Base-by-base conservation (phyloP, 1,284 basidiomycete genomes). In the Paramarasmius palmivorus region DNA sequence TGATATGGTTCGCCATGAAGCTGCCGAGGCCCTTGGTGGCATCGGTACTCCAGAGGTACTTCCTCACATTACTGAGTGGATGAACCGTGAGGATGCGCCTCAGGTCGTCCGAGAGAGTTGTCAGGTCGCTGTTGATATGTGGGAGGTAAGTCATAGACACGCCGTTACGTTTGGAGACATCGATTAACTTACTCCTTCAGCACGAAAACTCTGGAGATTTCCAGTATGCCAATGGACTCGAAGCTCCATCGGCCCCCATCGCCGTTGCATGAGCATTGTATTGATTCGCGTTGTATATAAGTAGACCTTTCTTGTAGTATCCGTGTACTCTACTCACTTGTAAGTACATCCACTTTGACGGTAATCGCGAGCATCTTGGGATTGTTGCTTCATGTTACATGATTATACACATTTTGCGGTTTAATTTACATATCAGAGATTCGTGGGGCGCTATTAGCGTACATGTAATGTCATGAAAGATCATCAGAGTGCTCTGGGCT, bases 1-100 rank as follows among this genome's bases (percentile, higher is more conserved):
- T 45, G 94, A 97, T 55, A 99, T 99, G 97, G 97, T 99, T 4
- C 85, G 97, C 22, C 97, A 99, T 65, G 97, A 99, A 73, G 97
- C 96, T 19, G 97, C 97, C 5, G 97, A 99, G 72, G 97, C 97
- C 2, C 82, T 99, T 0, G 97, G 97, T 19, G 94, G 95, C 3
- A 98, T 99, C 50, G 94, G 91, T 1, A 94, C 92, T 2, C 92
- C 94, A 1, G 94, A 91, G 53, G 95, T 98, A 6, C 76, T 98
- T 22, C 87, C 89, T 2, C 82, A 94, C 57, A 76, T 99, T 26
- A 84, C 88, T 59, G 90, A 94, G 65, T 98, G 94, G 88, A 88
- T 92, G 71, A 73, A 74, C 26, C 80, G 87, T 57, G 74, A 81
- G 50, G 88, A 93, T 60, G 86, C 92, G 4, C 96, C 96, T 0